Conservation (phyloP, 768 basidiomycete species). For the Hygrophoropsis aurantiaca region DNA sequence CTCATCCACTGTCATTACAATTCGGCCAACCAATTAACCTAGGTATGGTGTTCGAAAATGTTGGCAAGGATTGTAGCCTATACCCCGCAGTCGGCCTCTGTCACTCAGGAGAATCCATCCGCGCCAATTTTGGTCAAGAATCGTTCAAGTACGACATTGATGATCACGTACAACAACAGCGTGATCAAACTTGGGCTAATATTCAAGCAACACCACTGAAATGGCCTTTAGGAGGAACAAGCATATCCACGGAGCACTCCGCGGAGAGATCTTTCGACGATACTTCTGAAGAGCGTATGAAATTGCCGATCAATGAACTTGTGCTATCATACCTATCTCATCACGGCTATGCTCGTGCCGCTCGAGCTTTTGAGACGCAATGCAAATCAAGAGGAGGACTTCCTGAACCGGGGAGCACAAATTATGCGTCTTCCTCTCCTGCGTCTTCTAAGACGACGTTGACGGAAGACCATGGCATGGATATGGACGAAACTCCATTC, state of each 20-base stretch:
- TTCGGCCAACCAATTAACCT: constrained; percentile 1
- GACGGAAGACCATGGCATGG: constrained; percentile 41
- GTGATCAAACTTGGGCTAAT: constrained; percentile 62
- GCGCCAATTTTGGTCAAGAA: constrained; percentile 86
- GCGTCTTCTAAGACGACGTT: constrained; percentile 7
- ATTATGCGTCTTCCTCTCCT: constrained; percentile 5
- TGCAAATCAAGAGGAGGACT: constrained; percentile 27
- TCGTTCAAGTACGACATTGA: constrained; percentile 92
- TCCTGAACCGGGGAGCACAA: constrained; percentile 8
- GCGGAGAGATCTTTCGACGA: neutral
- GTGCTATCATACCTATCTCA: constrained; percentile 81
- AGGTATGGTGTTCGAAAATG: constrained; percentile 73
- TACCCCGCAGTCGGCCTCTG: constrained; percentile 91
- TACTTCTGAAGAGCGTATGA: constrained; percentile 50
- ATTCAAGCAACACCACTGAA: constrained; percentile 61
- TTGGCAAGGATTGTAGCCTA: constrained; percentile 63
- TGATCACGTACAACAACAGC: constrained; percentile 72
- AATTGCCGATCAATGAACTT: constrained; percentile 66
- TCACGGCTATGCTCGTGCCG: constrained; percentile 77
- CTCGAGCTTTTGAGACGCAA: constrained; percentile 64
- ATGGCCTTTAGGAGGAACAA: constrained; percentile 31
- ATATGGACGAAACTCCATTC: constrained; percentile 40
- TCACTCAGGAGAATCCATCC: constrained; percentile 72
- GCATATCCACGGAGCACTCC: constrained; percentile 7
- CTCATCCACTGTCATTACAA: constrained; percentile 1